These are phyloP conservation scores for Cercospora beticola DNA, from an alignment of 2,329 filamentous ascomycete genomes.

Conservation along the genomic window DNA sequence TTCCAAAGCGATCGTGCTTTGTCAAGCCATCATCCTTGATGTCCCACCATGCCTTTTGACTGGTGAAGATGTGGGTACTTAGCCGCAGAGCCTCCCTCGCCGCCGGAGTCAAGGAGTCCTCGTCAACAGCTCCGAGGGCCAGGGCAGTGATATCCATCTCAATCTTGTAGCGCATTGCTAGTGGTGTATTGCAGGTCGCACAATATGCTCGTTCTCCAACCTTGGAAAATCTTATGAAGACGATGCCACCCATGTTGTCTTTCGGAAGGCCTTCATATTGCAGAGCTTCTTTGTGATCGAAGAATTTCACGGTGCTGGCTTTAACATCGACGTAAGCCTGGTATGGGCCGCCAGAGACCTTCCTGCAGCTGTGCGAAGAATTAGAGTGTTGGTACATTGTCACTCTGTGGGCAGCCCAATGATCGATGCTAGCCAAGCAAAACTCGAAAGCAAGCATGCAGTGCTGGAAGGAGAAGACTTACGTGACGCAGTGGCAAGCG, in stretches of 20 bases:
- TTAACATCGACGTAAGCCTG: slow-evolving; percentile 26
- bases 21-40: slow-evolving; percentile 22
- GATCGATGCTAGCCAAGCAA: too few species aligned
- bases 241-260: slow-evolving; percentile 22
- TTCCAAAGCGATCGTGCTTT: slow-evolving; percentile 17
- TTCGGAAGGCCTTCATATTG: slow-evolving; percentile 27
- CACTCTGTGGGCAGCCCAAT: too few species aligned
- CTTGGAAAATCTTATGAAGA: slow-evolving; percentile 19
- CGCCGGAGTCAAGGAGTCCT: slow-evolving; percentile 19
- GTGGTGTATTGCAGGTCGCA: slow-evolving; percentile 21
- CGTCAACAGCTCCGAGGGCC: slow-evolving; percentile 24
- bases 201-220: slow-evolving; percentile 27
- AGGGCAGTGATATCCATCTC: slow-evolving; percentile 16
- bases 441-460: too few species aligned
- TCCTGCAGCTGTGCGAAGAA: slow-evolving; percentile 22
- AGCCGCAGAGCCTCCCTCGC: slow-evolving; percentile 21
- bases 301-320: slow-evolving; percentile 19
- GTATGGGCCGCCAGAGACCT: slow-evolving; percentile 27
- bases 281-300: slow-evolving; percentile 23
- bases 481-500: slow-evolving; percentile 27
- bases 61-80: slow-evolving; percentile 24
- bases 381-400: background rate
- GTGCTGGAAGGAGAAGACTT: background rate
- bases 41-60: slow-evolving; percentile 27
- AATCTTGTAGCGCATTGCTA: slow-evolving; percentile 30